Base-by-base conservation (phyloP, 2,329 filamentous ascomycete genomes). In the Alternaria sp. region DNA sequence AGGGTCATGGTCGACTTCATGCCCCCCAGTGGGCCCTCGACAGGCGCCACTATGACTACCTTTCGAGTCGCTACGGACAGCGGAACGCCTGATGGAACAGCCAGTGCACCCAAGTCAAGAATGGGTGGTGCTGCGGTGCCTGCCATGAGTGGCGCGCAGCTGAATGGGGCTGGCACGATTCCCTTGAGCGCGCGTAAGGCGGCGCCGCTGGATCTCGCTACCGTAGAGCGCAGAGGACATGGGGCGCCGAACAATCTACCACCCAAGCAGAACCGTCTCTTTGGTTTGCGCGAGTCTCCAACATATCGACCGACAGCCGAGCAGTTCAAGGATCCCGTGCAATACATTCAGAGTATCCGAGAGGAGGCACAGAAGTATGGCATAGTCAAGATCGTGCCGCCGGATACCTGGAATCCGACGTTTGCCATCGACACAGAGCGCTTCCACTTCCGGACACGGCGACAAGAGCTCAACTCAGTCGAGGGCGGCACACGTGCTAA, bases 371-470 rank as follows among this genome's bases (percentile, higher is more conserved):
- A 86, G 67, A 89, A 94, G 72, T 98, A 92, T 80, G 95, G 95
- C 52, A 92, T 99, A 55, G 94, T 93, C 85, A 97, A 97, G 80
- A 92, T 99, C 64, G 92, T 99, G 58, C 95, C 95, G 5, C 95
- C 95, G 0, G 92, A 95, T 65, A 89, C 86, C 34, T 99, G 95
- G 95, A 94, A 96, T 73, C 95, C 95, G 8, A 86, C 93, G 16
- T 98, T 99, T 78, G 94, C 94, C 44, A 96, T 99, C 74, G 93
- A 99, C 76, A 98, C 94, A 22, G 93, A 97, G 94, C 92, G 90
- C 80, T 99, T 99, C 74, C 95, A 99, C 79, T 99, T 99, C 77
- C 89, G 93, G 67, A 99, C 95, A 14, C 89, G 95, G 76, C 93
- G 96, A 78, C 95, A 99, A 79, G 94, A 98, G 80, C 85, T 99